Conservation (phyloP, 2,329 filamentous ascomycete species). For the Lachnellula hyalina region DNA sequence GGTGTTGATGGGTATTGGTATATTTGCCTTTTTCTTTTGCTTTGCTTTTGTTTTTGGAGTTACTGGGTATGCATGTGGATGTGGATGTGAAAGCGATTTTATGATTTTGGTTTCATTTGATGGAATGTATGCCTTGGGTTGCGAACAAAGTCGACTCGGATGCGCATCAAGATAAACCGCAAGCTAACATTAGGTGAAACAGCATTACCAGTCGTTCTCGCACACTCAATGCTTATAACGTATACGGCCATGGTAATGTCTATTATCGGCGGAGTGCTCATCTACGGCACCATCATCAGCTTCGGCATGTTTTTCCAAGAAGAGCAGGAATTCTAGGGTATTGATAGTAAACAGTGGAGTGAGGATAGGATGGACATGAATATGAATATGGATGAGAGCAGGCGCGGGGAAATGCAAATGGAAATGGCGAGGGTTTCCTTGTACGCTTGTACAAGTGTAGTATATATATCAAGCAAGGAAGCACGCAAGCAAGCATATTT, state of each 20-base stretch:
- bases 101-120: neutral
- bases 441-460: slow-evolving; percentile 5
- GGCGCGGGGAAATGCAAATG: neutral
- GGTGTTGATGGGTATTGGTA: slow-evolving; percentile 96
- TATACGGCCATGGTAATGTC: slow-evolving; percentile 91
- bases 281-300: slow-evolving; percentile 97
- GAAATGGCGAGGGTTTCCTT: neutral
- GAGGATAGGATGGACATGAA: neutral
- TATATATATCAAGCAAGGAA: neutral
- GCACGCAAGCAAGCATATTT: slow-evolving; percentile 1
- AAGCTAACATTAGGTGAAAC: slow-evolving; percentile 2
- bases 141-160: neutral
- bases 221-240: slow-evolving; percentile 78
- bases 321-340: slow-evolving; percentile 78
- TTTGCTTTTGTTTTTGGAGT: too few relatives aligned
- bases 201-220: slow-evolving; percentile 86
- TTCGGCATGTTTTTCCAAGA: slow-evolving; percentile 98
- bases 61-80: too few relatives aligned
- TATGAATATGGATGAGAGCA: neutral
- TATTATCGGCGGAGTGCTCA: slow-evolving; percentile 83
- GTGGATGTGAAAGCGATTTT: too few relatives aligned
- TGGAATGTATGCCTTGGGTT: neutral
- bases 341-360: too few relatives aligned
- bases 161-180: too few relatives aligned
- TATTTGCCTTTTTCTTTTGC: slow-evolving; percentile 34